Evolutionary conservation across 345 rosid species (phyloP), one percentile per base, ranked within the genome.

Genomic region (Theobroma cacao): DNA sequence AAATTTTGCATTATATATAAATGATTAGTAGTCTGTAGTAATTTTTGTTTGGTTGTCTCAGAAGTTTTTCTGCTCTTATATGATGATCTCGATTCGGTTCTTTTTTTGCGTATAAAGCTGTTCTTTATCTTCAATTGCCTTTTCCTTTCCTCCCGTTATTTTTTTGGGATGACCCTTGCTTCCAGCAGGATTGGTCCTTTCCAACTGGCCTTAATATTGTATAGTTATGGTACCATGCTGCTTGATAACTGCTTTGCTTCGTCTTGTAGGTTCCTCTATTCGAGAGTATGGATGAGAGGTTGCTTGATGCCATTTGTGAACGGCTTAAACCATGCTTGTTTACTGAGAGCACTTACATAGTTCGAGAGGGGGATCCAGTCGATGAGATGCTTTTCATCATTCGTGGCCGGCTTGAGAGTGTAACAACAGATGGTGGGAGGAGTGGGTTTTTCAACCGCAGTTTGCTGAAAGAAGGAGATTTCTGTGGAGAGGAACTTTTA

Each of bases 341-440:
- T 80, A 95, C 99, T 0, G 99, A 95, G 78, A 81, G 34, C 0
- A 92, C 97, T 18, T 93, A 88, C 74, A 85, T 95, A 64, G 99
- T 93, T 56, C 87, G 98, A 53, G 99, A 95, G 79, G 99, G 98
- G 45, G 99, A 95, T 79, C 99, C 99, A 7, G 99, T 95, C 0
- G 94, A 95, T 31, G 96, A 93, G 83, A 95, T 95, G 99, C 98
- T 95, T 71, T 95, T 95, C 31, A 95, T 95, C 53, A 92, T 95
- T 64, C 98, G 98, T 34, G 99, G 99, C 56, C 90, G 97, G 66
- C 97, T 95, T 28, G 97, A 93, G 88, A 95, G 98, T 80, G 92
- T 90, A 66, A 95, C 99, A 1, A 95, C 99, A 0, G 97, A 93
- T 70, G 99, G 99, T 2, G 99, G 99, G 17, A 88, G 99, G 83